Base-by-base conservation (phyloP, 225 moss, liverwort and hornwort genomes). In the Thuidium tamariscinum region DNA sequence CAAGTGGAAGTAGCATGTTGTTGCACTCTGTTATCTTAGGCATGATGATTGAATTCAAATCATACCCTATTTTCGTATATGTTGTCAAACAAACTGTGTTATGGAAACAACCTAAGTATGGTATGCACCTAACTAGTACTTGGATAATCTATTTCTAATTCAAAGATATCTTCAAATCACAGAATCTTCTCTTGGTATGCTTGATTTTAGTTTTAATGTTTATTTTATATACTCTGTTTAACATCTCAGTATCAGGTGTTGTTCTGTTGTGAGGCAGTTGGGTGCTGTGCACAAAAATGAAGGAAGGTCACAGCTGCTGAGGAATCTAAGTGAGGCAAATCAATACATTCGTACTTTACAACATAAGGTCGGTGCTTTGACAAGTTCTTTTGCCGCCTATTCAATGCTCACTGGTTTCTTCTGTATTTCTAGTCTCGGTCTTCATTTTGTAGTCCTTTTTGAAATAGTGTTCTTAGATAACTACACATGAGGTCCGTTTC, bases 241-340 rank as follows among this genome's bases (percentile, higher is more conserved):
- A 87, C 75, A 84, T 87, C 87, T 84, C 76, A 90, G 69, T 83
- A 86, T 69, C 81, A 82, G 85, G 67, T 79, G 86, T 64, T 42
- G 67, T 74, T 66, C 77, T 89, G 19, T 54, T 83, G 57, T 87
- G 90, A 60, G 70, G 42, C 87, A 90, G 90, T 77, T 85, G 81
- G 89, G 55, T 37, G 80, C 74, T 11, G 48, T 84, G 73, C 69
- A 66, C 49, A 62, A 85, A 85, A 85, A 84, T 70, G 87, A 87
- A 81, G 90, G 83, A 69, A 85, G 90, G 71, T 84, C 87, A 76
- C 80, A 82, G 69, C 81, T 90, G 84, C 81, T 85, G 85, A 76
- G 85, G 82, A 88, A 88, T 77, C 44, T 90, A 85, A 90, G 90
- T 76, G 90, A 90, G 48, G 84, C 90, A 46, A 90, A 90, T 49